Conservation (phyloP, 139 green algal genomes). For the Chlorella sp. region DNA sequence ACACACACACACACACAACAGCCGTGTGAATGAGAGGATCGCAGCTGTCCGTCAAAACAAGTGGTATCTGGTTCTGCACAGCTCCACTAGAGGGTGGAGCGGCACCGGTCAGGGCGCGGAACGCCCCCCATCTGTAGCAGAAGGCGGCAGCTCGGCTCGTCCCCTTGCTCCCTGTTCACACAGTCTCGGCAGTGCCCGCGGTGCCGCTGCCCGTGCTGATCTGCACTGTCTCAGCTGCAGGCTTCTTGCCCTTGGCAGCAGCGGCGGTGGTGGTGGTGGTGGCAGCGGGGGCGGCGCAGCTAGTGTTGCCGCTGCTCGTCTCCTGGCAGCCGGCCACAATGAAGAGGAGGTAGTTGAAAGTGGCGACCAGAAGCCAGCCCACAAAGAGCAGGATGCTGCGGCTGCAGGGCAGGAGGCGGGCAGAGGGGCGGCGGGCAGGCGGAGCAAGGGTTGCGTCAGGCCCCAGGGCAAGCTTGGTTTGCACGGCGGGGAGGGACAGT, state of each 20-base stretch:
- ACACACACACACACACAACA: too few relatives aligned
- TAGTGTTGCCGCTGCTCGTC: neutral
- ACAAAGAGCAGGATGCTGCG: neutral
- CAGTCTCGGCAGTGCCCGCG: neutral
- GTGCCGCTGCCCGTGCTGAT: neutral
- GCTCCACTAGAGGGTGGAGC: too few relatives aligned
- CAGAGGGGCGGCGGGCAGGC: neutral
- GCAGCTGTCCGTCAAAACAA: too few relatives aligned
- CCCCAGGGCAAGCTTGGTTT: neutral
- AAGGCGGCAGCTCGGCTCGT: neutral
- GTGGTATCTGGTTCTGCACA: too few relatives aligned
- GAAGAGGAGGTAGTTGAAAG: conserved; percentile 1
- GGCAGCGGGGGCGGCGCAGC: neutral
- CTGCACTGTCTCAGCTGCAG: neutral
- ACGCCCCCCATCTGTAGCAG: neutral
- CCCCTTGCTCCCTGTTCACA: too few relatives aligned
- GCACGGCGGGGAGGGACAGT: neutral
- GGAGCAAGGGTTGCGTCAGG: neutral
- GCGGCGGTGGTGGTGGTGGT: neutral
- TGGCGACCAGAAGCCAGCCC: neutral
- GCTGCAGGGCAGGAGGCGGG: neutral
- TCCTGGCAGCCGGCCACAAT: neutral
- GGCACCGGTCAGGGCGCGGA: too few relatives aligned
- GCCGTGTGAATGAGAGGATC: too few relatives aligned
- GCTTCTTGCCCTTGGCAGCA: neutral